Evolutionary conservation across 192 early-diverging fungal species (phyloP).

Genomic region (Rhizoclosmatium sp.): DNA sequence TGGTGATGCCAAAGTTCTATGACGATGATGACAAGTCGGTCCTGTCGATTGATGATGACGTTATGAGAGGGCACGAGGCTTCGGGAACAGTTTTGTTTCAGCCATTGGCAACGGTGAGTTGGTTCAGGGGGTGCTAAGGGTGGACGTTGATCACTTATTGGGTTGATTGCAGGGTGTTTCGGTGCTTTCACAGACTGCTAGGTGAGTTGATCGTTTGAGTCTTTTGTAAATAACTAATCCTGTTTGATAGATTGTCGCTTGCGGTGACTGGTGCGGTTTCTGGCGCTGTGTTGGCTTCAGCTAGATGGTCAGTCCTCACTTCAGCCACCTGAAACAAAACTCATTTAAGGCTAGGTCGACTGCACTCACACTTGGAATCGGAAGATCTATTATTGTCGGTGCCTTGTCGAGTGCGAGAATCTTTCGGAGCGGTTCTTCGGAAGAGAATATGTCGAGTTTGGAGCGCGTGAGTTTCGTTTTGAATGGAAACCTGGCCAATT

Average conservation of each 20-base stretch:
- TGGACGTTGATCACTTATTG: neutral
- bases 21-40: neutral
- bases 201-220: constrained; percentile 6
- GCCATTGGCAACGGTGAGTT: constrained; percentile 33
- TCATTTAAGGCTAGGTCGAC: neutral
- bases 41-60: constrained; percentile 25
- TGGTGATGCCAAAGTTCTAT: neutral
- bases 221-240: neutral
- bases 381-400: constrained; percentile 38
- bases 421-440: constrained; percentile 1
- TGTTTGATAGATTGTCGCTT: constrained; percentile 17
- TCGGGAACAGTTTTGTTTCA: constrained; percentile 23
- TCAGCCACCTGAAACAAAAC: neutral
- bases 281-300: constrained; percentile 25
- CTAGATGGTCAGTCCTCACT: constrained; percentile 15
- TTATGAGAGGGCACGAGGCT: constrained; percentile 11
- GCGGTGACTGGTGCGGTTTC: constrained; percentile 38
- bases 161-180: constrained; percentile 34
- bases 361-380: constrained; percentile 25
- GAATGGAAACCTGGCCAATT: neutral
- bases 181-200: constrained; percentile 36
- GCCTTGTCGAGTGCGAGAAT: constrained; percentile 38
- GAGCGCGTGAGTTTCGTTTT: constrained; percentile 4
- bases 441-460: constrained; percentile 16
- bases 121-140: neutral